Conservation (phyloP, 2,329 filamentous ascomycete species). For the Fusarium anguioides region DNA sequence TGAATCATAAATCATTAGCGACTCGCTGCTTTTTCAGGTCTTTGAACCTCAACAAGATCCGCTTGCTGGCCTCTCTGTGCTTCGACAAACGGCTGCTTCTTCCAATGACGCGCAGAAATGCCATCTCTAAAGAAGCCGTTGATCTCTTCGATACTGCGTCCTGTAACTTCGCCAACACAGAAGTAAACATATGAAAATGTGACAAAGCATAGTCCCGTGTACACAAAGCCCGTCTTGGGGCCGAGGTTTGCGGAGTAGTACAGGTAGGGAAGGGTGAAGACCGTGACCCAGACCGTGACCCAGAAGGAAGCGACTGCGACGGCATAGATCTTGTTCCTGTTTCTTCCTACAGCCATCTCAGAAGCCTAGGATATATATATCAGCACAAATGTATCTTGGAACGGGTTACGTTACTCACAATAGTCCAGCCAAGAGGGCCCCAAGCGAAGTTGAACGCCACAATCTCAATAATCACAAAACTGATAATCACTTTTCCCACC, state of each 20-base stretch:
- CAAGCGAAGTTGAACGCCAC: slow-evolving; percentile 58
- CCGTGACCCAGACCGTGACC: slow-evolving; percentile 55
- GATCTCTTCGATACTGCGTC: slow-evolving; percentile 47
- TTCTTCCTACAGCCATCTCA: slow-evolving; percentile 61
- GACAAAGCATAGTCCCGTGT: slow-evolving; percentile 49
- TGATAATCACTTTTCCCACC: slow-evolving; percentile 54
- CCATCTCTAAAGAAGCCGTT: slow-evolving; percentile 45
- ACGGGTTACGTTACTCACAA: slow-evolving; percentile 37
- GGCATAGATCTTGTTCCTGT: slow-evolving; percentile 50
- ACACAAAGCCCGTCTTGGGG: slow-evolving; percentile 54
- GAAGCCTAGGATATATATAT: slow-evolving; percentile 45
- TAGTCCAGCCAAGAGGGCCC: slow-evolving; percentile 54
- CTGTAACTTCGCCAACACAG: slow-evolving; percentile 49
- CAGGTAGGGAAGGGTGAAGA: slow-evolving; percentile 55
- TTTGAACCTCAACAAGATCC: slow-evolving; percentile 7
- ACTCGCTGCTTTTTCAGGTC: neutral
- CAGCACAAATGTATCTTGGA: neutral
- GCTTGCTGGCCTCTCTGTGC: neutral
- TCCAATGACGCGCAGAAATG: slow-evolving; percentile 45
- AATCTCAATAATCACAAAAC: slow-evolving; percentile 56
- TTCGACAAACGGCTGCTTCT: slow-evolving; percentile 36
- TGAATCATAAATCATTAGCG: neutral
- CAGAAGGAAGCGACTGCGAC: slow-evolving; percentile 57
- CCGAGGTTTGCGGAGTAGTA: slow-evolving; percentile 54
- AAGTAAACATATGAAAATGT: slow-evolving; percentile 53